Evolutionary conservation across 2,329 filamentous ascomycete species (phyloP), one percentile per base, ranked within the genome.

Genomic region (Cladorrhinum sp.): DNA sequence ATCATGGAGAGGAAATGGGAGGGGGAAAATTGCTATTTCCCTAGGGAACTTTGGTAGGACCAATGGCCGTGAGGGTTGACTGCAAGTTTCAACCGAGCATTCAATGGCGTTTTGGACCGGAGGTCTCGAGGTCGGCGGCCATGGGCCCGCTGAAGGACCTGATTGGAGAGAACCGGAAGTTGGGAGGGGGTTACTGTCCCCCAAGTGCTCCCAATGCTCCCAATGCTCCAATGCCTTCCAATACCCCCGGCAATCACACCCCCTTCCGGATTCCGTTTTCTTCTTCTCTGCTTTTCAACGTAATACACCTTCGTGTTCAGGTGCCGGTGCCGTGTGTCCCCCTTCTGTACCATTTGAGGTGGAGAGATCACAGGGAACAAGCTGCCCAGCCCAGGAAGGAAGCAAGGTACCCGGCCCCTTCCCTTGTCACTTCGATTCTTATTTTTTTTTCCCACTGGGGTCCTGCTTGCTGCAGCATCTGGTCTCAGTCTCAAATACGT

Each of bases 361-460:
- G 49, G 49, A 21, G 49, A 51, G 49, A 7, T 21, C 18, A 26
- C 54, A 56, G 54, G 54, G 54, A 30, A 24, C 39, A 57, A 50
- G 33, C 26, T 20, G 33, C 33, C 33, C 33, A 36, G 33, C 9
- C 42, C 42, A 54, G 26, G 23, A 48, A 28, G 48, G 33, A 55
- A 59, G 59, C 60, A 62, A 42, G 63, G 66, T 66, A 64, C 66
- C 66, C 64, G 66, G 66, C 63, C 63, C 55, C 26, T 55, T 60
- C 60, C 60, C 64, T 64, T 58, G 60, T 57, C 62, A 33, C 55
- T 55, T 36, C 42, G 51, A 56, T 53, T 57, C 55, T 61, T 62
- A 53, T 49, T 59, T 64, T 64, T 61, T 59, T 39, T 49, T 36
- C 6, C 28, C 54, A 8, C n/a, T n/a, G n/a, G 16, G 10, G 12